Evolutionary conservation across 805 yeast genomes (phyloP), one percentile per base, ranked within the genome.

Genomic region (Clavispora asparagi): DNA sequence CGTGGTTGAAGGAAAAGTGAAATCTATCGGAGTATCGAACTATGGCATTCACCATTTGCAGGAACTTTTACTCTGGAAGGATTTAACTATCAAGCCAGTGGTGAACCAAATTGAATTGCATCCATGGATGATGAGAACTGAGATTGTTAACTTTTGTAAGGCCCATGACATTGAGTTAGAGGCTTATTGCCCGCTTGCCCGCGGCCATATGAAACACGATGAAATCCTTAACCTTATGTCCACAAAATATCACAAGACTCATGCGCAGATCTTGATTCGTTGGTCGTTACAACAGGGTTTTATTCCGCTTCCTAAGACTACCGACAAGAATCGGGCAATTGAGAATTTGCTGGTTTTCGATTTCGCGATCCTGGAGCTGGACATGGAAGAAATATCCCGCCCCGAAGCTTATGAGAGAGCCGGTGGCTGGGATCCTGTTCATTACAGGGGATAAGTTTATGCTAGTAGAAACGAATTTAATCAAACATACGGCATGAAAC

Each of bases 1-100:
- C 5, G 41, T 39, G 6, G 17, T 3, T 7, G 41, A 25, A 4
- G 82, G 52, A 7, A 69, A 77, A 48, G 70, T 73, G 11, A 77
- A 64, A 53, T 74, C 81, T 28, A 70, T 81, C 47, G 87, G 85
- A 44, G 83, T 81, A 9, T 78, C 82, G 10, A 82, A 82, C 60
- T 39, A 39, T 14, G 41, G 41, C 10, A 16, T 80, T 67, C 57
- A 64, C 73, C 6, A 59, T 47, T 26, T 47, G 40, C 9, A 49
- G 42, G 41, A 39, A 11, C 29, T 39, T 26, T 49, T 38, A 48
- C 47, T 48, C 9, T 35, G 45, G 32, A 36, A 39, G 19, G 50
- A 42, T 30, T 42, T 51, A 17, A 71, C 13, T 73, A 63, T 43
- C 27, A 73, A 69, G 35, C 87, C 87, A 4, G 78, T 74, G 4